These are phyloP conservation scores for Leccinellum luteum DNA, from an alignment of 768 basidiomycete genomes.

Conservation along the genomic window DNA sequence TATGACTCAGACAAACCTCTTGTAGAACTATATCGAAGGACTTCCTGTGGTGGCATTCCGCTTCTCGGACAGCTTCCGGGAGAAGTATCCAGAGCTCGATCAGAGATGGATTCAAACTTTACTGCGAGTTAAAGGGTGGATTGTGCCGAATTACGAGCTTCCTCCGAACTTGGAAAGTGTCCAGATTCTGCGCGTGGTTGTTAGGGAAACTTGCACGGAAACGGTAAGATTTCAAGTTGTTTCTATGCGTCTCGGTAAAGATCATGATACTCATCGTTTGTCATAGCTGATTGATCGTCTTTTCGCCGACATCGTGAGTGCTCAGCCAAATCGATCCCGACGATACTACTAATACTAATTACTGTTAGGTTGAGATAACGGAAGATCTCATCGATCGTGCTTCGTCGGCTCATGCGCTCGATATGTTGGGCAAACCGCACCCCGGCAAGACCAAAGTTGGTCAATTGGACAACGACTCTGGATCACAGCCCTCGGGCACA, in stretches of 20 bases:
- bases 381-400: conserved; percentile 49
- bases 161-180: conserved; percentile 48
- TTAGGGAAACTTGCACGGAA: conserved; percentile 54
- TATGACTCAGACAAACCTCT: background rate
- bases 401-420: conserved; percentile 53
- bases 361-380: conserved; percentile 57
- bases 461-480: conserved; percentile 49
- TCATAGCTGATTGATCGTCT: conserved; percentile 60
- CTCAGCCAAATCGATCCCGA: background rate
- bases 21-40: conserved; percentile 45
- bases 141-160: conserved; percentile 61
- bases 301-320: conserved; percentile 65
- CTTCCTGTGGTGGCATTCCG: conserved; percentile 54
- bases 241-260: conserved; percentile 20
- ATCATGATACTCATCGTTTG: conserved; percentile 24
- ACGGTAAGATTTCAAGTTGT: conserved; percentile 36
- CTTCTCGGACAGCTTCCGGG: conserved; percentile 53
- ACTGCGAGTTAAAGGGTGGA: conserved; percentile 50
- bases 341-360: conserved; percentile 2
- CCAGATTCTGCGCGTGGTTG: conserved; percentile 63
- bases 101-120: conserved; percentile 57
- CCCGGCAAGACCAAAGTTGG: conserved; percentile 34
- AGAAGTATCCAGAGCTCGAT: conserved; percentile 52
- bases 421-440: conserved; percentile 34
- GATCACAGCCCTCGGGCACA: conserved; percentile 52